phyloP scores from a whole-genome alignment of 2,329 filamentous ascomycete species.

The Lachnellula occidentalis region DNA sequence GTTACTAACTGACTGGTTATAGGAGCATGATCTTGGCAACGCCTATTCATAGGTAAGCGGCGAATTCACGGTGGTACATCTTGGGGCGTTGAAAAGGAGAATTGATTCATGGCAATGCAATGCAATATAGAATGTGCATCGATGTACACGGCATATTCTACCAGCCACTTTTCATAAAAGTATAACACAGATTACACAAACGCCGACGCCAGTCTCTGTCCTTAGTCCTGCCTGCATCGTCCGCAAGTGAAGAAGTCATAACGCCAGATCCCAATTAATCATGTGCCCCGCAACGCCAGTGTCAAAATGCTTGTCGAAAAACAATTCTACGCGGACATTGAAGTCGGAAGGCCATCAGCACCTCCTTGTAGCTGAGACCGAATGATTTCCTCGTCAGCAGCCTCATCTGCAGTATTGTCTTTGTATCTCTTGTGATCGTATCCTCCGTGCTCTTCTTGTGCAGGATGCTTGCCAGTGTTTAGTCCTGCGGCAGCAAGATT shows the following conservation, averaged over 20 bases:
- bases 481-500: constrained; percentile 30
- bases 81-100: neutral
- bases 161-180: neutral
- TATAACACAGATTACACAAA: neutral
- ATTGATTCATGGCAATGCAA: neutral
- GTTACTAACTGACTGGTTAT: constrained; percentile 7
- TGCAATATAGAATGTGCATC: neutral
- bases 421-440: constrained; percentile 34
- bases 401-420: constrained; percentile 35
- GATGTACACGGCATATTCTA: neutral
- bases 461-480: constrained; percentile 22
- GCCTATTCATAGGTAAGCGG: constrained; percentile 36
- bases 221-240: neutral
- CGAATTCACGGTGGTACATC: neutral
- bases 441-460: constrained; percentile 13
- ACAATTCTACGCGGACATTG: constrained; percentile 17
- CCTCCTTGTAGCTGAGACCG: constrained; percentile 44
- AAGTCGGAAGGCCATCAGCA: constrained; percentile 24
- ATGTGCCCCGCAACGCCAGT: constrained; percentile 9
- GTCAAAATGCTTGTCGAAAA: neutral
- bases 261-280: neutral
- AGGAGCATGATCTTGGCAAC: constrained; percentile 65
- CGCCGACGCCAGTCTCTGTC: neutral
- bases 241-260: neutral
- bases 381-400: constrained; percentile 50